A percentile compares a stretch with the other conserved stretches of the same genome.
Conservation (phyloP, 176 grass and related monocot genomes). For the Phyllostachys edulis region DNA sequence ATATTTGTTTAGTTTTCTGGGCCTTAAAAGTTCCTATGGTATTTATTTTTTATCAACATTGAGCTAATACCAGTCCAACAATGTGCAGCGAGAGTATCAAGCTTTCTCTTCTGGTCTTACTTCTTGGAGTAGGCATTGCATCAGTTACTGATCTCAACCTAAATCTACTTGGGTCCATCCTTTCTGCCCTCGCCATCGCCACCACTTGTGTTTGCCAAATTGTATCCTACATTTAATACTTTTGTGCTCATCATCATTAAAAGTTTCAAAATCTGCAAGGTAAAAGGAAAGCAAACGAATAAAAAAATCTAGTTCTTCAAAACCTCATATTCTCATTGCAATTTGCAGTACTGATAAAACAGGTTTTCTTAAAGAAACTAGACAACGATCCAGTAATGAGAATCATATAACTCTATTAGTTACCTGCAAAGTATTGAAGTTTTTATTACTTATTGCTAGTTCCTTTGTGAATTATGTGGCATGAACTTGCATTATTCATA, state of each 20-base stretch:
- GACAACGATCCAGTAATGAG: conserved; percentile 10
- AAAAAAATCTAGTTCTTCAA: neutral
- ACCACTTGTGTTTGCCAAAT: conserved; percentile 98
- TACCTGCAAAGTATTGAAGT: neutral
- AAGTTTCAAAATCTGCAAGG: conserved; percentile 16
- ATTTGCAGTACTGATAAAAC: conserved; percentile 12
- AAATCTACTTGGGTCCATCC: conserved; percentile 87
- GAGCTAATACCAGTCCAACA: conserved; percentile 36
- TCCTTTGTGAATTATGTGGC: conserved; percentile 20
- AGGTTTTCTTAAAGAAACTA: conserved; percentile 13
- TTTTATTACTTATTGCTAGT: conserved; percentile 18
- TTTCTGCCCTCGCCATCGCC: conserved; percentile 87
- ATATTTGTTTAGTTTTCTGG: neutral
- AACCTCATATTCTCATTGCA: conserved; percentile 10
- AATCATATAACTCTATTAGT: neutral
- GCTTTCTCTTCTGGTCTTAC: conserved; percentile 83
- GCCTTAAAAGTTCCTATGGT: neutral
- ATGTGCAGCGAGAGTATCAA: conserved; percentile 86
- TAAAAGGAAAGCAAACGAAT: conserved; percentile 1
- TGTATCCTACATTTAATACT: conserved; percentile 66
- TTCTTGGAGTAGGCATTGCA: conserved; percentile 96
- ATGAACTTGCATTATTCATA: conserved; percentile 32
- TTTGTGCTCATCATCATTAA: conserved; percentile 2
- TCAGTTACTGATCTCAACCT: conserved; percentile 96
- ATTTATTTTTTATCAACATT: conserved; percentile 25